Evolutionary conservation across 2,329 filamentous ascomycete genomes (phyloP).

Genomic region (Ceratocystis variospora): DNA sequence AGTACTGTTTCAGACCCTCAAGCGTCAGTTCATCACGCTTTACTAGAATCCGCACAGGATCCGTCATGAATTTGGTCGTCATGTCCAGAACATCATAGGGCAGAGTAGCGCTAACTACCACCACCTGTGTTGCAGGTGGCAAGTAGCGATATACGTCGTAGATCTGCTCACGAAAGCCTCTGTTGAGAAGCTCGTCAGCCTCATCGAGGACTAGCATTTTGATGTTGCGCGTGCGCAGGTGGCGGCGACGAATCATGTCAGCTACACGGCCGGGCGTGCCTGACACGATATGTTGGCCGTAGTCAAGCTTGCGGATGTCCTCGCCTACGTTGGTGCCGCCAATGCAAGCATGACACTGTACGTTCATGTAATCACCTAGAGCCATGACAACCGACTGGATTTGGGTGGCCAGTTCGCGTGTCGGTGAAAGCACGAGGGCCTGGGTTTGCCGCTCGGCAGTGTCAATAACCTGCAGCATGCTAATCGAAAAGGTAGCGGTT

Average conservation of each 20-base stretch:
- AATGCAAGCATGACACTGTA: slow-evolving; percentile 97
- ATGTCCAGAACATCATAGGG: slow-evolving; percentile 97
- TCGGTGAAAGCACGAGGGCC: slow-evolving; percentile 88
- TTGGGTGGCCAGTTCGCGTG: slow-evolving; percentile 90
- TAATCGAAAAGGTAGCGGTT: slow-evolving; percentile 92
- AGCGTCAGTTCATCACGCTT: slow-evolving; percentile 98
- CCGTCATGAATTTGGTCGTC: slow-evolving; percentile 99
- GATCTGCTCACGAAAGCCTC: slow-evolving; percentile 95
- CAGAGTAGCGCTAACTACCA: slow-evolving; percentile 89
- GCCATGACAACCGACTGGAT: slow-evolving; percentile 98
- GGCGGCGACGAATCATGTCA: slow-evolving; percentile 47
- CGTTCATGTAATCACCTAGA: slow-evolving; percentile 99
- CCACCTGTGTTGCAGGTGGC: slow-evolving; percentile 93
- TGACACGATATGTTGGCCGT: slow-evolving; percentile 94
- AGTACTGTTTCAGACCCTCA: slow-evolving; percentile 96
- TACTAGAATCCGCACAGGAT: slow-evolving; percentile 88
- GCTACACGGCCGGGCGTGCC: slow-evolving; percentile 89
- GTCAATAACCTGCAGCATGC: slow-evolving; percentile 90
- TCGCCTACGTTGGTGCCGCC: slow-evolving; percentile 96
- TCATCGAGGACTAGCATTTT: slow-evolving; percentile 51
- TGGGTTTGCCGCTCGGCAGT: slow-evolving; percentile 85
- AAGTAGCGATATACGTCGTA: slow-evolving; percentile 98
- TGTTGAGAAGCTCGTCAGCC: slow-evolving; percentile 59
- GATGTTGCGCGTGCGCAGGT: slow-evolving; percentile 46
- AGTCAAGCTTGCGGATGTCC: slow-evolving; percentile 93